Evolutionary conservation across 2,329 filamentous ascomycete genomes (phyloP), one percentile per base, ranked within the genome.

Genomic region (Didymella exigua): DNA sequence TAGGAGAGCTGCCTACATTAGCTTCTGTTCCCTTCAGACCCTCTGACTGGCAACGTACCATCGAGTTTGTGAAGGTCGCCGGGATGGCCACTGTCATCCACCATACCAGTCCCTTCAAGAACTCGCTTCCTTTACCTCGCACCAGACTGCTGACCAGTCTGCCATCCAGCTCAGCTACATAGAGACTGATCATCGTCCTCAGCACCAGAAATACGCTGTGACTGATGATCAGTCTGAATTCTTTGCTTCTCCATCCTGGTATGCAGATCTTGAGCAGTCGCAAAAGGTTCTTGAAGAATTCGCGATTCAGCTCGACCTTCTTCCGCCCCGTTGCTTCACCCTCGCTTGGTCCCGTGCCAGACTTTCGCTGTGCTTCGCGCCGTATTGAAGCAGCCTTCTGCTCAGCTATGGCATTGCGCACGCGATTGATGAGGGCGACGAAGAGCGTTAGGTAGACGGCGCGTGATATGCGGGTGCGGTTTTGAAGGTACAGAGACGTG

Each of bases 1-100:
- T 96, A 98, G 23, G 93, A 96, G 37, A 98, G 83, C 91, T 96
- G 41, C 49, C 18, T 2, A 69, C 52, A 49, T 75, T 47, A 68
- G 61, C 52, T 19, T 13, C 9, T 5, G n/a, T 8, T 1, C 27
- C 6, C 19, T 4, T 1, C 18, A 11, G 3, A 26, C 9, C 19
- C 8, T 33, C 1, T 13, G 10, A 16, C 14, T 2, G 23, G 4
- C 10, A 10, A 74, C 85, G 75, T 76, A 95, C 90, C 95, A 99
- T 99, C 0, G 93, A 97, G 76, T 99, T 99, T 34, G 95, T 99
- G 74, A 98, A 97, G 0, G 95, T 98, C 1, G 95, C 95, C 9
- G 95, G 95, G 14, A 99, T 84, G 23, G 95, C 93, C 62, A 99
- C 95, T 50, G 93, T 75, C 95, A 99, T 99, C 95, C 95, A 99